Evolutionary conservation across 2,329 filamentous ascomycete species (phyloP).

Genomic region (Cercospora beticola): DNA sequence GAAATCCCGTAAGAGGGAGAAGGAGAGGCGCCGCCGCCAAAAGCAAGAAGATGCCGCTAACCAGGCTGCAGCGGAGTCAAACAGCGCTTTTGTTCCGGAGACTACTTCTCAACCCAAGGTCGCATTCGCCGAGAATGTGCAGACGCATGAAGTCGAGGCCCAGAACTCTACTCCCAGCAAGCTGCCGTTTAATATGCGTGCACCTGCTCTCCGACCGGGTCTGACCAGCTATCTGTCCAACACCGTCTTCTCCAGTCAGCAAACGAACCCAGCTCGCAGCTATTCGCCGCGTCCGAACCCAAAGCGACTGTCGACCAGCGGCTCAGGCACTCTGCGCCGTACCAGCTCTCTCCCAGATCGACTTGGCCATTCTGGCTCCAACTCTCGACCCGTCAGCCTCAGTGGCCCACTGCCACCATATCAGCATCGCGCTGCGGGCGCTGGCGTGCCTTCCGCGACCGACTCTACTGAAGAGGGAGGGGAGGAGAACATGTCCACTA

Average conservation of each 20-base stretch:
- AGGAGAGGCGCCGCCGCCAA: conserved; percentile 49
- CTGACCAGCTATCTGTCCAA: conserved; percentile 67
- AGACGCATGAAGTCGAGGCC: conserved; percentile 13
- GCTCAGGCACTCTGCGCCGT: conserved; percentile 58
- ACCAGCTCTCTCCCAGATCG: conserved; percentile 73
- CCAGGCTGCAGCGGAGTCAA: conserved; percentile 14
- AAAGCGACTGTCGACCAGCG: conserved; percentile 22
- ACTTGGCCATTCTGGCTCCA: conserved; percentile 47
- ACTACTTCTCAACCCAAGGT: conserved; percentile 32
- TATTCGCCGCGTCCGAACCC: conserved; percentile 13
- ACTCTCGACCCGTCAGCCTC: conserved; percentile 19
- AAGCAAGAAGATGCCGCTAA: conserved; percentile 38
- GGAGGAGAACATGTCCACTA: conserved; percentile 55
- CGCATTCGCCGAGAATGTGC: conserved; percentile 43
- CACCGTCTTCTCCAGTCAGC: conserved; percentile 62
- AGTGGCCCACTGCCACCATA: conserved; percentile 33
- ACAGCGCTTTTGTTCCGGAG: conserved; percentile 8
- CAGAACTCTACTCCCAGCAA: conserved; percentile 23
- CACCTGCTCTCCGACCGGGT: conserved; percentile 58
- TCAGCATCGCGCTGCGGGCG: conserved; percentile 25
- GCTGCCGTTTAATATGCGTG: conserved; percentile 37
- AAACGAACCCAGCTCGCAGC: conserved; percentile 31
- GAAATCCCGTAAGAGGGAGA: conserved; percentile 45
- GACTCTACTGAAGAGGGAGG: conserved; percentile 29
- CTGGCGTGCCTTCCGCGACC: conserved; percentile 12